Percentiles rank a stretch among this genome's conserved stretches.
phyloP scores from a whole-genome alignment of 1,284 basidiomycete species.

The Pyrrhoderma noxium region DNA sequence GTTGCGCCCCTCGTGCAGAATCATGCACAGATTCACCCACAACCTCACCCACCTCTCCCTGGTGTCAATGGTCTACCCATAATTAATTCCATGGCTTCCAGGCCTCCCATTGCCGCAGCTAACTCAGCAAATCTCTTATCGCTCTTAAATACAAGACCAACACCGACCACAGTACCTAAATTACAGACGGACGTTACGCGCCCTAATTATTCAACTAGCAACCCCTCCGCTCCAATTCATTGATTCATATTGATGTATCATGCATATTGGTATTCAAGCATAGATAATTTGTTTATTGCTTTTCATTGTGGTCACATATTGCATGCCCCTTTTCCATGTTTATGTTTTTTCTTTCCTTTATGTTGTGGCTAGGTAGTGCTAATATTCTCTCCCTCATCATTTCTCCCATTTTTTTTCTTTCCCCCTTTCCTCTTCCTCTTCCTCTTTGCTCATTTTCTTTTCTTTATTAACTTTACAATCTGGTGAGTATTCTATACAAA shows the following conservation, averaged over 20 bases:
- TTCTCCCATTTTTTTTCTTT: neutral
- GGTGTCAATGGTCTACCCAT: too few relatives aligned
- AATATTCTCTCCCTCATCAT: neutral
- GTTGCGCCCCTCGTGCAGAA: conserved; percentile 2
- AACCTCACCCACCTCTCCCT: neutral
- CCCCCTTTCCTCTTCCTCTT: neutral
- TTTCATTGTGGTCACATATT: conserved; percentile 2
- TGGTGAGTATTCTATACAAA: too few relatives aligned
- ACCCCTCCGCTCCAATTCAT: conserved; percentile 5
- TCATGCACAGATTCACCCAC: neutral
- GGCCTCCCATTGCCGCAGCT: conserved; percentile 19
- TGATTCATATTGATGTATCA: conserved; percentile 5
- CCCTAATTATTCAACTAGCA: conserved; percentile 9
- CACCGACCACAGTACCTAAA: conserved; percentile 7
- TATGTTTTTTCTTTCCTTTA: too few relatives aligned
- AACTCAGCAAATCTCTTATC: conserved; percentile 30
- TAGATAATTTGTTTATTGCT: conserved; percentile 4
- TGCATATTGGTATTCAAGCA: neutral
- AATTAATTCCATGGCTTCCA: too few relatives aligned
- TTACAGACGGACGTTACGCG: conserved; percentile 13
- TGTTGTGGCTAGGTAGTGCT: too few relatives aligned
- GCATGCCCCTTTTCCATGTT: conserved; percentile 3
- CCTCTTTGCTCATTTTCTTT: neutral
- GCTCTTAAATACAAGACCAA: conserved; percentile 29
- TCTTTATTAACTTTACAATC: too few relatives aligned